These are phyloP conservation scores for Teunomyces pallodes DNA, from an alignment of 805 yeast species.

Conservation along the genomic window DNA sequence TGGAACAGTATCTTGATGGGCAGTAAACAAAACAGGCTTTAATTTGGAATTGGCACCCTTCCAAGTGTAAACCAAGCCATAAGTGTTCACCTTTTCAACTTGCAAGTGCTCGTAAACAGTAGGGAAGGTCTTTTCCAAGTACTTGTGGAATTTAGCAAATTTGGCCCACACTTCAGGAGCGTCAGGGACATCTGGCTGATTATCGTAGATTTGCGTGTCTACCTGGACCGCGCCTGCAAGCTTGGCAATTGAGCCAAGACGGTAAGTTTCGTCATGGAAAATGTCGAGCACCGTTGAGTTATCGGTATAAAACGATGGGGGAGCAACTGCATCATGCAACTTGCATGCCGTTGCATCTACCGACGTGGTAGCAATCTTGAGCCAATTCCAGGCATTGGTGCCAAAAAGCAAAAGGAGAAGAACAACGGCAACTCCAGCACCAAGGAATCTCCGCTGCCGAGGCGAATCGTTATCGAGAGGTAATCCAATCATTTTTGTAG, in stretches of 20 bases:
- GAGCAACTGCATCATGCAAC: slow-evolving; percentile 19
- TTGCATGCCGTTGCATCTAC: slow-evolving; percentile 22
- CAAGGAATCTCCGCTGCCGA: not conserved
- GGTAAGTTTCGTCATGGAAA: slow-evolving; percentile 23
- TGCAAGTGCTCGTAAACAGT: slow-evolving; percentile 45
- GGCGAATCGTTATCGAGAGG: slow-evolving; percentile 5
- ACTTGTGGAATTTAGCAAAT: slow-evolving; percentile 46
- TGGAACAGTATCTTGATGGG: slow-evolving; percentile 84
- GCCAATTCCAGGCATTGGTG: slow-evolving; percentile 17
- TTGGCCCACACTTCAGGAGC: slow-evolving; percentile 49
- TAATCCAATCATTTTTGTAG: slow-evolving; percentile 8
- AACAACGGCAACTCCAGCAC: slow-evolving; percentile 9
- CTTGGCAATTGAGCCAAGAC: slow-evolving; percentile 37
- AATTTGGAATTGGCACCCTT: slow-evolving; percentile 52
- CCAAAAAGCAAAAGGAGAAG: slow-evolving; percentile 16
- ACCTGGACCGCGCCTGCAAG: slow-evolving; percentile 60
- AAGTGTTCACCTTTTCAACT: slow-evolving; percentile 55
- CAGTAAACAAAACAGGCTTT: slow-evolving; percentile 67
- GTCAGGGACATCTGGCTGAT: slow-evolving; percentile 46
- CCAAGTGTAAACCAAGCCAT: slow-evolving; percentile 65
- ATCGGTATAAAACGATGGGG: slow-evolving; percentile 27
- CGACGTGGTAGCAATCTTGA: slow-evolving; percentile 17
- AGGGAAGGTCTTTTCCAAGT: slow-evolving; percentile 56
- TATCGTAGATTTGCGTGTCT: slow-evolving; percentile 63
- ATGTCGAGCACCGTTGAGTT: slow-evolving; percentile 30